These are phyloP conservation scores for Microthlaspi erraticum DNA, from an alignment of 345 rosid species.

Conservation along the genomic window DNA sequence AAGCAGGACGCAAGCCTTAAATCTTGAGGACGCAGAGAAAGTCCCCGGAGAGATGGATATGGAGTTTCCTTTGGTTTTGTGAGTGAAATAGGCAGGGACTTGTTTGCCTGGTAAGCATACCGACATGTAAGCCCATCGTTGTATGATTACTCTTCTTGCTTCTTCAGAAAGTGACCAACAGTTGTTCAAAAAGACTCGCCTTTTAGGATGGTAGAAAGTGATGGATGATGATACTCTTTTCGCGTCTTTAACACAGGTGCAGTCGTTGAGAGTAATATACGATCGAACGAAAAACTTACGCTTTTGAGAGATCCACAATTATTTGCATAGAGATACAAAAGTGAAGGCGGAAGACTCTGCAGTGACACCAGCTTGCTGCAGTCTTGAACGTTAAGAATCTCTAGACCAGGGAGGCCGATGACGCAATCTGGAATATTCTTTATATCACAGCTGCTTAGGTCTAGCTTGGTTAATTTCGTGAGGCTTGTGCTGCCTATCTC, in stretches of 20 bases:
- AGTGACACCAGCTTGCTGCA: slow-evolving; percentile 5
- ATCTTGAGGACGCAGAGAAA: slow-evolving; percentile 12
- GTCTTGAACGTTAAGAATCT: rapidly evolving
- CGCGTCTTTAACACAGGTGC: neutral
- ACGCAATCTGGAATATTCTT: slow-evolving; percentile 1
- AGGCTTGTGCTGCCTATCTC: neutral
- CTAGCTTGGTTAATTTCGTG: neutral
- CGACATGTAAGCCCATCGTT: neutral
- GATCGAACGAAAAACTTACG: neutral
- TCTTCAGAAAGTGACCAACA: neutral
- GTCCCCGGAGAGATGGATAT: neutral
- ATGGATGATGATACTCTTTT: no score
- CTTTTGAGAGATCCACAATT: neutral
- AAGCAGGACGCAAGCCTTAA: neutral
- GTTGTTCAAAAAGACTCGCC: neutral
- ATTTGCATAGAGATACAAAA: neutral
- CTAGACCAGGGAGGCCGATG: neutral
- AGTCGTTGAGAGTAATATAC: no score
- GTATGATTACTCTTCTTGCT: slow-evolving; percentile 9
- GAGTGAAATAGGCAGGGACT: neutral
- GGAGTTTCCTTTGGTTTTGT: neutral
- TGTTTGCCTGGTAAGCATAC: neutral
- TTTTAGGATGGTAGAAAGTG: neutral
- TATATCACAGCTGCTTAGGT: slow-evolving; percentile 2
- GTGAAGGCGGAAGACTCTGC: slow-evolving; percentile 4